These are phyloP conservation scores for Mucor saturninus DNA, from an alignment of 371 early-diverging fungal genomes.

Conservation along the genomic window DNA sequence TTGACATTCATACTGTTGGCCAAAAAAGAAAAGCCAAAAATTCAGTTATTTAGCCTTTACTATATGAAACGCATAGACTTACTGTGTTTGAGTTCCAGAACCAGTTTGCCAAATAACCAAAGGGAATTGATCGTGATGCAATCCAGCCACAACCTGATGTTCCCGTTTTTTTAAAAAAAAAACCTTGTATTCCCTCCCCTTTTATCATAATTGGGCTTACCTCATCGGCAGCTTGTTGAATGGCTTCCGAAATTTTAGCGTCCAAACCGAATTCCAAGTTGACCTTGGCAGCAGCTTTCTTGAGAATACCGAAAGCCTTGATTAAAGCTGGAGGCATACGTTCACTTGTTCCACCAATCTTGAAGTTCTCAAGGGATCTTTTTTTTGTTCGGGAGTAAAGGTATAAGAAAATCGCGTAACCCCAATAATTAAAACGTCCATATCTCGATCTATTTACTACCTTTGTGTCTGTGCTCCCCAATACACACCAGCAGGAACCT, in stretches of 20 bases:
- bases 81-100: slow-evolving; percentile 87
- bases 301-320: slow-evolving; percentile 86
- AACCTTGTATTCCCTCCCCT: no score
- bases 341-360: slow-evolving; percentile 81
- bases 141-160: slow-evolving; percentile 73
- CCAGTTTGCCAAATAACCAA: slow-evolving; percentile 93
- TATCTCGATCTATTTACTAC: slow-evolving; percentile 27
- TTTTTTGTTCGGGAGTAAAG: no score
- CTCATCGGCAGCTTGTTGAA: slow-evolving; percentile 79
- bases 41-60: not conserved
- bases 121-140: slow-evolving; percentile 83
- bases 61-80: slow-evolving; percentile 50
- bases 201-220: slow-evolving; percentile 17
- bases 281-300: slow-evolving; percentile 86
- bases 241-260: slow-evolving; percentile 70
- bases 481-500: slow-evolving; percentile 85
- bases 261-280: slow-evolving; percentile 80
- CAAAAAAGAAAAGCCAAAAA: slow-evolving; percentile 1
- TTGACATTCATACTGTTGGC: slow-evolving; percentile 77
- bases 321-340: slow-evolving; percentile 87
- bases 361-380: slow-evolving; percentile 81
- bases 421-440: not conserved
- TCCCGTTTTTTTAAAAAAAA: no score
- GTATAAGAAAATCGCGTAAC: no score
- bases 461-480: slow-evolving; percentile 94